These are phyloP conservation scores for Achaetomium macrosporum DNA, from an alignment of 2,329 filamentous ascomycete genomes.

Conservation along the genomic window DNA sequence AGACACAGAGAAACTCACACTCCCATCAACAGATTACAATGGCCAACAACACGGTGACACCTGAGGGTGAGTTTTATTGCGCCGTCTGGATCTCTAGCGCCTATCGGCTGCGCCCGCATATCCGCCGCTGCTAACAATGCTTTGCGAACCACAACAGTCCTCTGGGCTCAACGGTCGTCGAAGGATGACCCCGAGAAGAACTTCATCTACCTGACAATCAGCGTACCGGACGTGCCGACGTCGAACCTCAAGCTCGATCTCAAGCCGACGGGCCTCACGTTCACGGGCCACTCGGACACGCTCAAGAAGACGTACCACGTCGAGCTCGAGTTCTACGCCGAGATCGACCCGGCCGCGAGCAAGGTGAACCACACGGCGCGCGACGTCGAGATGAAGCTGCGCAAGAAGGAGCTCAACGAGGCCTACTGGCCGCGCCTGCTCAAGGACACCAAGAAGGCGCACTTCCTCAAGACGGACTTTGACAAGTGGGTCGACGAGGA, in stretches of 20 bases:
- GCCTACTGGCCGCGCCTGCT: conserved; percentile 95
- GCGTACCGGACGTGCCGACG: conserved; percentile 75
- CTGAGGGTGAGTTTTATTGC: conserved; percentile 24
- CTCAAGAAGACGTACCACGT: conserved; percentile 85
- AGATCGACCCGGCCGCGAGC: conserved; percentile 80
- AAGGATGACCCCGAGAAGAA: conserved; percentile 76
- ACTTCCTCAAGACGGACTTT: conserved; percentile 98
- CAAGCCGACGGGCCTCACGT: conserved; percentile 68
- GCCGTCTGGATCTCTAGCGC: background rate
- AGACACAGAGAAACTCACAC: background rate
- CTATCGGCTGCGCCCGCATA: background rate
- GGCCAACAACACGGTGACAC: conserved; percentile 22
- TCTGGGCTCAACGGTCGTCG: conserved; percentile 97
- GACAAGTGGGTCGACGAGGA: conserved; percentile 99
- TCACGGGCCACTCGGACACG: conserved; percentile 74
- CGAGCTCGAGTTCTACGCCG: conserved; percentile 79
- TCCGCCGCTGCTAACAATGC: background rate
- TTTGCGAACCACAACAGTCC: conserved; percentile 52
- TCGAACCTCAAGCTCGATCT: conserved; percentile 76
- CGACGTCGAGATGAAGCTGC: conserved; percentile 82
- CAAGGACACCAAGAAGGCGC: conserved; percentile 82
- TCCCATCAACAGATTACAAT: conserved; percentile 18
- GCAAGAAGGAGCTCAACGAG: conserved; percentile 93
- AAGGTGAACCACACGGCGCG: conserved; percentile 85
- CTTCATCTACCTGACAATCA: conserved; percentile 89